Base-by-base conservation (phyloP, 2,329 filamentous ascomycete genomes). In the Alternaria ventricosa region DNA sequence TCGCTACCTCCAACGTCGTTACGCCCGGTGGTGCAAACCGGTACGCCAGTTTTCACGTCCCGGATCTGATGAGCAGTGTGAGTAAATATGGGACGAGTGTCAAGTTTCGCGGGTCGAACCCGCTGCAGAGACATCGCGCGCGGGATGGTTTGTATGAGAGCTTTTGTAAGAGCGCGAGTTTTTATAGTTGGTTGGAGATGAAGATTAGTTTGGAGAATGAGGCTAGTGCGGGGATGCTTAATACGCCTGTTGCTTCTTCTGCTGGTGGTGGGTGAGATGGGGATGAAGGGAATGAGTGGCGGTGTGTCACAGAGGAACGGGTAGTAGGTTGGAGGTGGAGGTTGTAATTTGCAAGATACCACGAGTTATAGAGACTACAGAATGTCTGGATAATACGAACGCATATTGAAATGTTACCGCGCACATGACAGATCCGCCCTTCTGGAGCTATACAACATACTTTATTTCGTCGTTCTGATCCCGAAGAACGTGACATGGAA, bases 131-230 rank as follows among this genome's bases (percentile, higher is more conserved):
- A 54, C 79, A 82, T 61, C 68, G 72, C 25, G 72, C 73, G 4
- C 68, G 79, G 23, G 79, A 82, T 56, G 73, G 66, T 1, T 50
- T 82, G 27, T 82, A 82, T 59, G 75, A 73, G 56, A 68, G 59
- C 8, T 82, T 82, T 63, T 81, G 79, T 55, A 69, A 68, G 25
- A 78, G 74, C 6, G 71, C 78, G 7, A 82, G 80, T 46, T 82
- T 82, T 55, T 81, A 81, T 57, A 78, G 75, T 13, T 82, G 80
- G 78, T 63, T 82, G 20, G 79, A 82, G 30, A 81, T 82, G 79
- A 82, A 82, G 66, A 70, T 81, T 15, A 72, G 70, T 15, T 60
- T 82, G 41, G 80, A 82, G 65, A 79, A 76, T 44, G 79, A 81
- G 70, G 80, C 80, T 5, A 77, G 73, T 27, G 78, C 76, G 8